phyloP scores from a whole-genome alignment of 1,284 basidiomycete species.

The Butyriboletus appendiculatus region DNA sequence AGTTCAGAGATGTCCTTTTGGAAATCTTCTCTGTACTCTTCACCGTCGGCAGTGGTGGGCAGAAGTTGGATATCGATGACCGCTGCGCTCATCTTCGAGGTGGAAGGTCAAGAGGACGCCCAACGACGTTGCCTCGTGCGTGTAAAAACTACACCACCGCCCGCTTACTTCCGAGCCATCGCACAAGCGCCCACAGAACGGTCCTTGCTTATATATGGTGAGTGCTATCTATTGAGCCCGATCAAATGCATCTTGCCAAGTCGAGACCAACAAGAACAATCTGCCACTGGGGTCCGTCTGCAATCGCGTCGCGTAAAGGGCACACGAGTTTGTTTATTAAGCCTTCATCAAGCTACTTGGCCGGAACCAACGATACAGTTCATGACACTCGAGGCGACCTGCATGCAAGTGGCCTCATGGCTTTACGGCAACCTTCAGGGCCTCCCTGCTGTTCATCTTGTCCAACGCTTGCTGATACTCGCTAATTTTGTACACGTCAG shows the following conservation, averaged over 20 bases:
- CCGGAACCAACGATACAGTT: not conserved
- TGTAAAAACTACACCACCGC: constrained; percentile 10
- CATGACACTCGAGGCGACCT: not conserved
- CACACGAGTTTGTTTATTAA: not conserved
- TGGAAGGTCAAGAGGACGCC: not conserved
- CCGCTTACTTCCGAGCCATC: constrained; percentile 8
- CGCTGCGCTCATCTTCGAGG: constrained; percentile 16
- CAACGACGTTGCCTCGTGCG: not conserved
- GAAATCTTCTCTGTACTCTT: constrained; percentile 9
- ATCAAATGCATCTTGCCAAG: not conserved
- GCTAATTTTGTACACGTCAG: constrained; percentile 71
- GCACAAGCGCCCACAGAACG: not conserved
- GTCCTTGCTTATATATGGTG: not conserved
- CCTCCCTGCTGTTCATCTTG: constrained; percentile 74
- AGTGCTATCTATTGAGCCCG: not conserved
- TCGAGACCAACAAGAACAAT: not conserved
- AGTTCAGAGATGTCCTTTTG: constrained; percentile 21
- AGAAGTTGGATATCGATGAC: constrained; percentile 16
- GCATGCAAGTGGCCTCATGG: constrained; percentile 31
- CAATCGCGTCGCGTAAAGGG: not conserved
- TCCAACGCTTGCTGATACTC: constrained; percentile 82
- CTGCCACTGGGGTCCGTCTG: too few species aligned
- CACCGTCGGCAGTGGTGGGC: not conserved
- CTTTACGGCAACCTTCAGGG: constrained; percentile 66
- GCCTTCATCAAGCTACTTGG: not conserved